A percentile compares a stretch with the other conserved stretches of the same genome.
These are phyloP conservation scores for Leccinum fuscescens DNA, from an alignment of 1,284 basidiomycete species.

Conservation along the genomic window DNA sequence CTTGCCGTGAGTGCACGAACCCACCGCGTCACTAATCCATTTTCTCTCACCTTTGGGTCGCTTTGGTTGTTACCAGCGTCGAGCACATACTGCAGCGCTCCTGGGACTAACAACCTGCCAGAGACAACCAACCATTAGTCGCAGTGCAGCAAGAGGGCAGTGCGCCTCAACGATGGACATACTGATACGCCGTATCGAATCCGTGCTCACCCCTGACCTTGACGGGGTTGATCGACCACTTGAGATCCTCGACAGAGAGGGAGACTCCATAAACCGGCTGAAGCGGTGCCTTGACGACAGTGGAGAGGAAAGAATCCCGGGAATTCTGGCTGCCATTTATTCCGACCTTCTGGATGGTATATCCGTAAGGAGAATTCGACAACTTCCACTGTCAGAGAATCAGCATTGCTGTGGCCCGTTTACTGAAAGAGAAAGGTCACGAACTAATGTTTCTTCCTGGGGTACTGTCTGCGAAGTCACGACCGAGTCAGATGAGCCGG, in stretches of 20 bases:
- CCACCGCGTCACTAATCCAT: neutral
- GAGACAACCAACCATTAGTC: neutral
- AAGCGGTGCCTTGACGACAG: neutral
- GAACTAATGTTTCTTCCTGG: neutral
- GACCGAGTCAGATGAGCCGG: neutral
- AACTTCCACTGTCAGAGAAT: conserved; percentile 4
- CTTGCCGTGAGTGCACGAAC: neutral
- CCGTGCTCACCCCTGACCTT: neutral
- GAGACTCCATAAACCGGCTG: neutral
- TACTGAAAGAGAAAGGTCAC: neutral
- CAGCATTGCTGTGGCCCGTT: neutral
- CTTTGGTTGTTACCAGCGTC: neutral
- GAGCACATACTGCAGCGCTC: neutral
- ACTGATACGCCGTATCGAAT: neutral
- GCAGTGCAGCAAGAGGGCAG: neutral
- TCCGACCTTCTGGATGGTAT: neutral
- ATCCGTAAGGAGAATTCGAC: conserved; percentile 3
- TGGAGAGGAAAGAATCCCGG: neutral
- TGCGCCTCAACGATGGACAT: neutral
- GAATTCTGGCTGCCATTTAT: neutral
- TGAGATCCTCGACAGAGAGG: neutral
- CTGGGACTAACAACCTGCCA: neutral
- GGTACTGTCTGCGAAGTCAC: neutral
- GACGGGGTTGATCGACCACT: conserved; percentile 7
- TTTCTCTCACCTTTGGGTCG: neutral